These are phyloP conservation scores for Schizothecium vesticola DNA, from an alignment of 495 filamentous ascomycete genomes.

Conservation along the genomic window DNA sequence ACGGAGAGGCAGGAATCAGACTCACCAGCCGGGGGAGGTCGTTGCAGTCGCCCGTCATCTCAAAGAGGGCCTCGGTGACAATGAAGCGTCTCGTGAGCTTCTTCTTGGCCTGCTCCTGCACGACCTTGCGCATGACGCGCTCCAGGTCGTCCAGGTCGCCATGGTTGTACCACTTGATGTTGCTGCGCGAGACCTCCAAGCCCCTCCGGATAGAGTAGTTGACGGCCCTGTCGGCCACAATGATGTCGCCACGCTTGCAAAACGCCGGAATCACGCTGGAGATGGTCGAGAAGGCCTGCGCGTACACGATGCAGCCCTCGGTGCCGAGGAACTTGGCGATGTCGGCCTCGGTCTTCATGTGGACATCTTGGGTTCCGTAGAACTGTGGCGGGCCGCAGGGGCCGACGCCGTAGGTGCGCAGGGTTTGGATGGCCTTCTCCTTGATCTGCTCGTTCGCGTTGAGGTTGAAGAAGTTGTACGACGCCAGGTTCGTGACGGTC, in stretches of 20 bases:
- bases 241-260: slow-evolving; percentile 94
- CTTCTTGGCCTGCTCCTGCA: slow-evolving; percentile 80
- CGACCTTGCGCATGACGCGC: slow-evolving; percentile 75
- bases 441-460: slow-evolving; percentile 86
- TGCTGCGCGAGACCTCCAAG: slow-evolving; percentile 85
- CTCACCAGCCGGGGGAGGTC: slow-evolving; percentile 80
- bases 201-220: slow-evolving; percentile 94
- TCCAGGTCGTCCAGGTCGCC: slow-evolving; percentile 94
- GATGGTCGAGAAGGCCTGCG: slow-evolving; percentile 92
- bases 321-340: slow-evolving; percentile 84
- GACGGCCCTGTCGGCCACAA: slow-evolving; percentile 92
- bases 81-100: slow-evolving; percentile 90
- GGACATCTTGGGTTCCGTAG: slow-evolving; percentile 97
- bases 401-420: slow-evolving; percentile 92
- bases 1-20: not conserved
- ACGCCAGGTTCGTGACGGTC: slow-evolving; percentile 85
- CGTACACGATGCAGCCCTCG: slow-evolving; percentile 85
- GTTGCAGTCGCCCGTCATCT: slow-evolving; percentile 79
- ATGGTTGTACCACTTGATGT: slow-evolving; percentile 89
- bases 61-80: slow-evolving; percentile 92
- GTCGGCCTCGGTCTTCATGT: slow-evolving; percentile 93
- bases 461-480: slow-evolving; percentile 96
- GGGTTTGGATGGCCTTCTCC: slow-evolving; percentile 86
- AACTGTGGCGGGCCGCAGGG: slow-evolving; percentile 96
- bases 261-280: slow-evolving; percentile 92